Conservation (phyloP, 2,329 filamentous ascomycete genomes). For the Apiospora malaysiana region DNA sequence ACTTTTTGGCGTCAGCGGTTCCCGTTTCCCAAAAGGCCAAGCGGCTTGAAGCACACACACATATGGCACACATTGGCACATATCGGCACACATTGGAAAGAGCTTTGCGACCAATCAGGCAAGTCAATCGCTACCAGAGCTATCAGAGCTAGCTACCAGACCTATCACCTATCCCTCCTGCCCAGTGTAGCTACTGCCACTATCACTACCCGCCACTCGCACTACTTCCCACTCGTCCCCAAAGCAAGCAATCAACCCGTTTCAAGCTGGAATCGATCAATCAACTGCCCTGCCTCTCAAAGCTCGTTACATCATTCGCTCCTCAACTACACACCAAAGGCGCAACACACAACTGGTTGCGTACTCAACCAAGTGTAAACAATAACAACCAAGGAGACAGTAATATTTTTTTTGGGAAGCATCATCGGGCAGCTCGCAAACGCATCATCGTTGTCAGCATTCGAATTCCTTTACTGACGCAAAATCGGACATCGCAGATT, state of each 20-base stretch:
- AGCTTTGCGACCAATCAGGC: constrained; percentile 22
- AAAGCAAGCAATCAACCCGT: not conserved
- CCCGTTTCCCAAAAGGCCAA: too few relatives aligned
- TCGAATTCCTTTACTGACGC: not conserved
- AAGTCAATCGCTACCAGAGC: constrained; percentile 15
- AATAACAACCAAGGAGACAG: constrained; percentile 15
- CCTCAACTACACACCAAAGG: not conserved
- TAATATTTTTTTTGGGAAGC: constrained; percentile 3
- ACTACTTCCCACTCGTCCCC: not conserved
- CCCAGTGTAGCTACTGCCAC: not conserved
- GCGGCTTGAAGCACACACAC: too few relatives aligned
- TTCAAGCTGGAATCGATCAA: constrained; percentile 7
- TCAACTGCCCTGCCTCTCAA: constrained; percentile 16
- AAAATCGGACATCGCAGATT: not conserved
- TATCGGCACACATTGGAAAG: not conserved
- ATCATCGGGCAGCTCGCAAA: not conserved
- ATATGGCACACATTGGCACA: too few relatives aligned
- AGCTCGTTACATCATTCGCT: constrained; percentile 23
- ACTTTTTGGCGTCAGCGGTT: not conserved
- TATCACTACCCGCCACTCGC: not conserved
- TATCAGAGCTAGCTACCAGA: not conserved
- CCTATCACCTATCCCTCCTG: not conserved
- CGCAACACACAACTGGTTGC: constrained; percentile 20
- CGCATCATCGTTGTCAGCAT: not conserved
- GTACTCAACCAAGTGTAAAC: constrained; percentile 21